Conservation (phyloP, 2,329 filamentous ascomycete genomes). For the Raffaelea arxii region DNA sequence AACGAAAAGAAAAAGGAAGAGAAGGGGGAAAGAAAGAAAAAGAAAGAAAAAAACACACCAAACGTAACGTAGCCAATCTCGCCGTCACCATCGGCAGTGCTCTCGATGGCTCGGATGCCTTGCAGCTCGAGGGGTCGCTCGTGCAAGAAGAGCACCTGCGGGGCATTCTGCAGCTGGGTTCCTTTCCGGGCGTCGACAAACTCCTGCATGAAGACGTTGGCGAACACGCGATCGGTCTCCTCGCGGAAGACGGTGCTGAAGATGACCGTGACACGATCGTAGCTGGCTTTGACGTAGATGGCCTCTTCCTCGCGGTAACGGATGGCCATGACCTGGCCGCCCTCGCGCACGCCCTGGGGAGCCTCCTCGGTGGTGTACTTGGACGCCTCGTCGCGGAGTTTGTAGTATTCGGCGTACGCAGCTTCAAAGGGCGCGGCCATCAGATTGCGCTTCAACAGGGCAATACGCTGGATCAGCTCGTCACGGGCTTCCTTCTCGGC, state of each 20-base stretch:
- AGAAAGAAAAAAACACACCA: slow-evolving; percentile 75
- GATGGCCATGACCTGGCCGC: slow-evolving; percentile 88
- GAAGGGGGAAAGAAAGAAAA: not conserved
- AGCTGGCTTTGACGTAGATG: slow-evolving; percentile 94
- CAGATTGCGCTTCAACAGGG: slow-evolving; percentile 90
- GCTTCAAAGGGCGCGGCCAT: slow-evolving; percentile 99
- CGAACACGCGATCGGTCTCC: slow-evolving; percentile 94
- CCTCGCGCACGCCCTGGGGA: slow-evolving; percentile 80
- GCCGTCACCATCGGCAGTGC: slow-evolving; percentile 62
- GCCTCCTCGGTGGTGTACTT: slow-evolving; percentile 92
- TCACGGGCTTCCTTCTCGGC: slow-evolving; percentile 71
- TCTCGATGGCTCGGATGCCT: slow-evolving; percentile 71
- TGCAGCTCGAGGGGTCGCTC: slow-evolving; percentile 90
- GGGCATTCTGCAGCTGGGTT: slow-evolving; percentile 96
- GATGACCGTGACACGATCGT: slow-evolving; percentile 96
- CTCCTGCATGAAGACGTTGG: slow-evolving; percentile 97
- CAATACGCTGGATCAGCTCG: slow-evolving; percentile 77
- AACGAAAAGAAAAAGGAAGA: not conserved
- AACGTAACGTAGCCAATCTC: slow-evolving; percentile 98
- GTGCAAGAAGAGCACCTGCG: slow-evolving; percentile 91
- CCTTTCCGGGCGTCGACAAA: slow-evolving; percentile 92
- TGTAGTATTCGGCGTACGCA: slow-evolving; percentile 87
- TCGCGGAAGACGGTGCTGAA: slow-evolving; percentile 98
- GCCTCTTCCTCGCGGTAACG: slow-evolving; percentile 98
- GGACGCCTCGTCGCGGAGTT: slow-evolving; percentile 76